Evolutionary conservation across 352 stramenopile genomes (phyloP), one percentile per base, ranked within the genome.

Genomic region (Blastocystis sp.): DNA sequence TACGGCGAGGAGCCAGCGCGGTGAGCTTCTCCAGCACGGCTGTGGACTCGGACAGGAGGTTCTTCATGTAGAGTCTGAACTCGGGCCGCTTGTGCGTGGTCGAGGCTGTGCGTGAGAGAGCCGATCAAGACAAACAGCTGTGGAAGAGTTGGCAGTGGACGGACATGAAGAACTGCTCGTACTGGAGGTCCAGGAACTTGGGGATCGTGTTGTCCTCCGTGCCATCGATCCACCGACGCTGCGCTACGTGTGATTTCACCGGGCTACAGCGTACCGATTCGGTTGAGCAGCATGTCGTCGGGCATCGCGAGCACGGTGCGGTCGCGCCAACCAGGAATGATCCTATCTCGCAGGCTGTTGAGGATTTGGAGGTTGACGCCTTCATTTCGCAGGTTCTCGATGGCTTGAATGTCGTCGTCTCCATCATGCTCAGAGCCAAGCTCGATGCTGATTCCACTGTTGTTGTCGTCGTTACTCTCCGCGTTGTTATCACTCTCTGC

Each of bases 61-160:
- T 26, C n/a, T 29, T 45, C 6, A 81, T n/a, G 31, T 37, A 81
- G 16, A 65, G 13, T 3, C 26, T 2, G 59, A 81, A 81, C 21
- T 62, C 9, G 29, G 70, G 70, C n/a, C 26, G 37, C 2, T 65
- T 39, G 29, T 62, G 55, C 59, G 61, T 81, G 33, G 39, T 37
- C 2, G 70, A 81, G 12, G 70, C 70, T 81, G 65, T 31, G 21
- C 2, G 16, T 55, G 35, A 81, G 3, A 35, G 10, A 31, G 70
- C 41, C 13, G 24, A 1, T 1, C 1, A 65, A 62, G 59, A 13
- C 9, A 4, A 39, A 81, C 70, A 39, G 33, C 26, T 35, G 51
- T 81, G 70, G 31, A 81, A 81, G 33, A 81, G 39, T 21, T 81
- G 70, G 59, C 70, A 81, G 29, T 81, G 70, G 12, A 81, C n/a